phyloP scores from a whole-genome alignment of 331 rosid genomes.

The Quercus tomentella region DNA sequence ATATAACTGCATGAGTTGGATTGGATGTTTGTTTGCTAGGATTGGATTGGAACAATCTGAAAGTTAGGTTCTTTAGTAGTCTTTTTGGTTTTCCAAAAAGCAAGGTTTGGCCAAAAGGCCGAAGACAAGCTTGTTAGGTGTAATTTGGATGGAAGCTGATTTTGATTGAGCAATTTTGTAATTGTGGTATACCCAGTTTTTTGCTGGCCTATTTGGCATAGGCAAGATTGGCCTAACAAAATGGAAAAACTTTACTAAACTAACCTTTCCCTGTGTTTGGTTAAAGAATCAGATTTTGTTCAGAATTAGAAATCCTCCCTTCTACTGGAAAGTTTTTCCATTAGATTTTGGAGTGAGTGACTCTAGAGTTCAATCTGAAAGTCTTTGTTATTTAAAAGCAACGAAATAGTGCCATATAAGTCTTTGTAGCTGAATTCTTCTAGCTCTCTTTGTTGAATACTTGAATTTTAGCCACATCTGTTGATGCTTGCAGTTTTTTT shows the following conservation, averaged over 20 bases:
- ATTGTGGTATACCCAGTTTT: neutral
- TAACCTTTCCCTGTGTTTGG: no score
- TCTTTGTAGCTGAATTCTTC: no score
- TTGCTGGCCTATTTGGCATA: neutral
- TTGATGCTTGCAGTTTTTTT: no score
- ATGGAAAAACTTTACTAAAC: neutral
- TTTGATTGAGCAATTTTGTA: neutral
- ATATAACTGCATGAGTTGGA: neutral
- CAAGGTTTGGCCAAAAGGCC: neutral
- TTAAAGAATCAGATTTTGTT: neutral
- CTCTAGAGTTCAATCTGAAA: neutral
- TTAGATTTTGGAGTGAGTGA: neutral
- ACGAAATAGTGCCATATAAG: neutral
- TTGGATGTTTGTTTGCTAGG: neutral
- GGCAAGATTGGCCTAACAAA: neutral
- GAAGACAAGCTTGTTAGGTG: neutral
- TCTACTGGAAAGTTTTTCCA: neutral
- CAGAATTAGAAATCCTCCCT: neutral
- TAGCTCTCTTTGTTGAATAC: no score
- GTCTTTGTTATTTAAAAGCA: neutral
- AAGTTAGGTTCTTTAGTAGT: neutral
- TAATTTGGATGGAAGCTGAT: neutral
- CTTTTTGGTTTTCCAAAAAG: neutral
- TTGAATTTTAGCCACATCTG: no score
- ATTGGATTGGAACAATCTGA: neutral